These are phyloP conservation scores for Cladosporium halotolerans DNA, from an alignment of 2,329 filamentous ascomycete species.

Conservation along the genomic window DNA sequence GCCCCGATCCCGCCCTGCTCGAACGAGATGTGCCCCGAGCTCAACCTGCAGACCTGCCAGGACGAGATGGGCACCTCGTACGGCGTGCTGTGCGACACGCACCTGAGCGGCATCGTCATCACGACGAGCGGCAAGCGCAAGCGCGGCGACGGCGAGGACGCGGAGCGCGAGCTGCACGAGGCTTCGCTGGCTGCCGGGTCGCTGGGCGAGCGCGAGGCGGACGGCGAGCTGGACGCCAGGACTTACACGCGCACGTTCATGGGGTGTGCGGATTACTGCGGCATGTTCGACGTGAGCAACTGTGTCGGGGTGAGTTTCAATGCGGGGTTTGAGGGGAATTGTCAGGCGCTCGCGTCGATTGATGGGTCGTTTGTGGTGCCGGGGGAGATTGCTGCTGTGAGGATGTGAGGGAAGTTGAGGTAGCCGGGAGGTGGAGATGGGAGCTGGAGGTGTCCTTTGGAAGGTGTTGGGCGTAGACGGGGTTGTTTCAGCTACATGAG, in stretches of 20 bases:
- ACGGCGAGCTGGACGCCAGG: constrained; percentile 11
- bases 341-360: constrained; percentile 6
- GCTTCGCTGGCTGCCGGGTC: constrained; percentile 3
- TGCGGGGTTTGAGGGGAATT: constrained; percentile 11
- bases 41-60: constrained; percentile 13
- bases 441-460: neutral
- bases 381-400: constrained; percentile 14
- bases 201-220: constrained; percentile 13
- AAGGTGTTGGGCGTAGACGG: too few species aligned
- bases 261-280: constrained; percentile 16
- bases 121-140: constrained; percentile 16
- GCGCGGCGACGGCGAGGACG: neutral
- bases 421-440: neutral
- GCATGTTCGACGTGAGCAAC: constrained; percentile 10
- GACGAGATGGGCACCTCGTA: constrained; percentile 13
- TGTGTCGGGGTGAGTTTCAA: constrained; percentile 17
- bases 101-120: constrained; percentile 17
- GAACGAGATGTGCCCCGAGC: constrained; percentile 14
- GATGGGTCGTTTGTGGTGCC: constrained; percentile 14
- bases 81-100: constrained; percentile 18
- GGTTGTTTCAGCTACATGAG: too few species aligned
- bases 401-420: neutral
- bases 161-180: constrained; percentile 7
- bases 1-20: constrained; percentile 15
- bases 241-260: constrained; percentile 14